Base-by-base conservation (phyloP, 2,329 filamentous ascomycete species). In the Ascochyta fabae region DNA sequence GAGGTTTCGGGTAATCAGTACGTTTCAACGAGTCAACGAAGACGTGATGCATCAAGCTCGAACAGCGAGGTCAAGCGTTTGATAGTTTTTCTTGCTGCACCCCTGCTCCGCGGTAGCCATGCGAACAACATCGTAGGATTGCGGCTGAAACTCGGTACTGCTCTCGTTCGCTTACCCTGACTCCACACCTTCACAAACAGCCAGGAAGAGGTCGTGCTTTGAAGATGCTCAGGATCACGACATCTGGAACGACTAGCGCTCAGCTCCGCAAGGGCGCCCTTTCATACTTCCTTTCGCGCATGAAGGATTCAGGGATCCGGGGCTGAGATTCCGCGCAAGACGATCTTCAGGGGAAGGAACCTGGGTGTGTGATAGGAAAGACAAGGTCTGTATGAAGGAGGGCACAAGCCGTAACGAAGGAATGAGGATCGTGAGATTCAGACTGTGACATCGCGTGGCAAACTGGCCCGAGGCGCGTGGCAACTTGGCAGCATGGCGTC, bases 241-340 rank as follows among this genome's bases (percentile, higher is more conserved):
- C 29, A 22, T 15, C 3, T 47, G 36, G 26, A 33, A 36, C 23
- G 4, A 46, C 27, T 40, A 31, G 38, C 6, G 5, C 19, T 29
- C 19, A 16, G 15, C 10, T 27, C 26, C 39, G 33, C 24, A 56
- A 51, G 53, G 53, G 53, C 31, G 15, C 53, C 53, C 53, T 49
- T 45, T 40, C 24, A 15, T 6, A 45, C 16, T 2, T 40, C 35
- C 46, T 41, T 15, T 16, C n/a, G 4, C 44, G 40, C 27, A 38
- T 29, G 4, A 9, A 45, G 45, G 27, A 41, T 29, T n/a, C 23
- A 49, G 27, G 34, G 27, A 41, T 45, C 39, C 29, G 23, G 46
- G 46, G 6, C 24, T 46, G 35, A 40, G 7, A 19, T 41, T 31
- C 45, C 24, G 42, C 41, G 36, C 41, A 24, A 50, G 36, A 22